Evolutionary conservation across 1,284 basidiomycete species (phyloP), one percentile per base, ranked within the genome.

Genomic region (Rhodotorula sp.): DNA sequence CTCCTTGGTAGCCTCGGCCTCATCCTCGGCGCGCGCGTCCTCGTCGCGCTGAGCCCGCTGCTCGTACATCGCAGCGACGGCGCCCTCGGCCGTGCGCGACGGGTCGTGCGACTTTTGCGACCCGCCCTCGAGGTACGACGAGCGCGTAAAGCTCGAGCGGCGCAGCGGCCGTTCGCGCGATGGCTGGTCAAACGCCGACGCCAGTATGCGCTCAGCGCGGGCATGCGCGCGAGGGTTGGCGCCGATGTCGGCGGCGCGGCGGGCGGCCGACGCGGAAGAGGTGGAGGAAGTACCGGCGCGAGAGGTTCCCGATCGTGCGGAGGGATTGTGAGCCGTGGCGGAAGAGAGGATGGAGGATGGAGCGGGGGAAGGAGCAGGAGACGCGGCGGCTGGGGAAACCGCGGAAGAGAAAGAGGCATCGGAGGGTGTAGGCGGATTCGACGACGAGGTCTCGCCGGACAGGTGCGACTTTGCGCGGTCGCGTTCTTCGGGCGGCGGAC

Each of bases 51-150:
- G 50, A 23, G 34, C 61, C 8, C 57, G 59, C 49, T 72, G 70
- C 59, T 64, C 67, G 27, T 62, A 50, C 70, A 72, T 61, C 19
- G 57, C 59, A 4, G 27, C 45, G 41, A 72, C 66, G 19, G 70
- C 70, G 14, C 70, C 70, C 55, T 72, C 70, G 1, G 70, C 70
- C 25, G 70, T 72, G 50, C 70, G 53, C 17, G 53, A 58, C 48
- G 66, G 63, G 46, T 68, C 57, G 42, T 72, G 70, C 10, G 23
- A 5, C 48, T 49, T 34, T 50, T 72, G 70, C 42, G 41, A 53
- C 9, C 70, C 66, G 7, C 62, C 70, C 49, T 68, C 63, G 44
- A 72, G 63, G 21, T 58, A 44, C 45, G 45, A 46, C 44, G n/a
- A 49, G 48, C 21, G 60, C 41, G n/a, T 13, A 8, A 16, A 34